Evolutionary conservation across 2,329 filamentous ascomycete genomes (phyloP).

Genomic region (Rugonectria rugulosa): DNA sequence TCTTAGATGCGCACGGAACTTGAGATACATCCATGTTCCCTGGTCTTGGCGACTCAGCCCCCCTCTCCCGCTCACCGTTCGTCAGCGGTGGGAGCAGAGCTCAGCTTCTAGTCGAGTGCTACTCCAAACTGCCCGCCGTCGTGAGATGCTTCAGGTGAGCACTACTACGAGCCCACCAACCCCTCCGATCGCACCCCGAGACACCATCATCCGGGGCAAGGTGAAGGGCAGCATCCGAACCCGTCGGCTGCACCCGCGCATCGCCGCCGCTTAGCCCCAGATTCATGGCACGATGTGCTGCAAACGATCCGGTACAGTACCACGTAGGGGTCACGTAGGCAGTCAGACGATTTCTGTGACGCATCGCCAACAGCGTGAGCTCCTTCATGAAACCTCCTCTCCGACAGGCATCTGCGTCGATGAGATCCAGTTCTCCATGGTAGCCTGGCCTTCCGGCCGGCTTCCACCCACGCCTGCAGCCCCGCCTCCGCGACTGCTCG

Average conservation of each 20-base stretch:
- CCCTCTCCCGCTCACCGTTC: background rate
- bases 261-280: background rate
- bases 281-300: no score
- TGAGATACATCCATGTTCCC: background rate
- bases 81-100: background rate
- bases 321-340: no score
- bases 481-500: slow-evolving; percentile 39
- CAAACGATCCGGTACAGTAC: no score
- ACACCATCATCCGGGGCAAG: background rate
- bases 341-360: slow-evolving; percentile 18
- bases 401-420: slow-evolving; percentile 73
- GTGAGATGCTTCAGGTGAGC: slow-evolving; percentile 15
- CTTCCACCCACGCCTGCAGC: slow-evolving; percentile 36
- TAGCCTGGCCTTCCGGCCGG: slow-evolving; percentile 63
- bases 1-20: background rate
- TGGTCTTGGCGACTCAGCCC: background rate
- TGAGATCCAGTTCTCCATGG: slow-evolving; percentile 86
- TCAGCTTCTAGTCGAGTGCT: background rate
- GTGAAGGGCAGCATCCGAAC: slow-evolving; percentile 8
- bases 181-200: background rate
- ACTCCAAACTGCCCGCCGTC: background rate
- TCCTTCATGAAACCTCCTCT: slow-evolving; percentile 42
- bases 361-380: slow-evolving; percentile 3
- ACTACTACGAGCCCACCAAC: slow-evolving; percentile 6
- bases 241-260: slow-evolving; percentile 9